phyloP scores from a whole-genome alignment of 306 rosid species.

The Gynostemma pentaphyllum region DNA sequence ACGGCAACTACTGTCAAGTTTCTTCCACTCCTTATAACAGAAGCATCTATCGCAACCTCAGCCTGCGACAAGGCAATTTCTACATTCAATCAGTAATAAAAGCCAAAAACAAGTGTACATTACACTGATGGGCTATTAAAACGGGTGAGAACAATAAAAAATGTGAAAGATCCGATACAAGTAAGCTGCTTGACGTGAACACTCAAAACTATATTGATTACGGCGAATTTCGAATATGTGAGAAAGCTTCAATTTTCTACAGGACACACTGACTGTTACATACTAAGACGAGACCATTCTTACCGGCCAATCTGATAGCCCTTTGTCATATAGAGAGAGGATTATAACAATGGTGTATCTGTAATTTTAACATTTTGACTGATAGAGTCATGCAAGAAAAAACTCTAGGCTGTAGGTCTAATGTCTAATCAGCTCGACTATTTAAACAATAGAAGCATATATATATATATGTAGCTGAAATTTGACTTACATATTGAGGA shows the following conservation, averaged over 20 bases:
- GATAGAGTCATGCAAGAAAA: not conserved
- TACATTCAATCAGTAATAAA: not conserved
- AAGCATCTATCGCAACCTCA: slow-evolving; percentile 48
- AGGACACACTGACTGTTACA: not conserved
- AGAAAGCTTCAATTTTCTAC: not conserved
- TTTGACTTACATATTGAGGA: slow-evolving; percentile 24
- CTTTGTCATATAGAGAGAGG: too few relatives aligned
- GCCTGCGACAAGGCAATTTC: slow-evolving; percentile 24
- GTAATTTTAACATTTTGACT: not conserved
- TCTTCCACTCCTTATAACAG: slow-evolving; percentile 64
- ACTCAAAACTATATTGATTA: not conserved
- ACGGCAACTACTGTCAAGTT: slow-evolving; percentile 44
- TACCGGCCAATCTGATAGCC: too few relatives aligned
- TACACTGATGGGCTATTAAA: not conserved
- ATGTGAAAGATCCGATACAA: too few relatives aligned
- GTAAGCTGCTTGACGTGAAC: not conserved
- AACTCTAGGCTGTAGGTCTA: too few relatives aligned
- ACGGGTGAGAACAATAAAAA: too few relatives aligned
- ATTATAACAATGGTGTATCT: too few relatives aligned
- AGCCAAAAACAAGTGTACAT: not conserved
- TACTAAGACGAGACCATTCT: too few relatives aligned
- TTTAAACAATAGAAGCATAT: too few relatives aligned
- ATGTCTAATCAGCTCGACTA: too few relatives aligned
- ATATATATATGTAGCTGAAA: too few relatives aligned
- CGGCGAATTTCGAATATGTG: too few relatives aligned